phyloP scores from a whole-genome alignment of 306 rosid species.

The Hylodesmum podocarpum region DNA sequence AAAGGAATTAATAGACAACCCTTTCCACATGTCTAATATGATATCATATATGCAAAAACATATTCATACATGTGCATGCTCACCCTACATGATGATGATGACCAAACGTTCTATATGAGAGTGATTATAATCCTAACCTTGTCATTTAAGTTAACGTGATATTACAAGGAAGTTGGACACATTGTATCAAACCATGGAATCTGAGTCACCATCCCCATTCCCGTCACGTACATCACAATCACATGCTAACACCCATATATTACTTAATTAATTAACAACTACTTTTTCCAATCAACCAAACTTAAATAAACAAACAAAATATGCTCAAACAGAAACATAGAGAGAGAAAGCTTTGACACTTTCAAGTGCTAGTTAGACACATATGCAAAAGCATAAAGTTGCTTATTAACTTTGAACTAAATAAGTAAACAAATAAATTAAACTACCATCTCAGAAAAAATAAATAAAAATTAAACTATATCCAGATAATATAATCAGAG shows the following conservation, averaged over 20 bases:
- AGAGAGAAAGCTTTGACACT: background rate
- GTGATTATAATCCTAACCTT: slow-evolving; percentile 33
- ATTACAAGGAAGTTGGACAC: slow-evolving; percentile 28
- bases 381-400: slow-evolving; percentile 16
- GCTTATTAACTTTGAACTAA: background rate
- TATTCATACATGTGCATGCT: slow-evolving; percentile 37
- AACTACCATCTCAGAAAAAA: too few species aligned
- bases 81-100: slow-evolving; percentile 28
- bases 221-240: slow-evolving; percentile 29
- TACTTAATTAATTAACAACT: background rate
- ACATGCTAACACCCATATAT: slow-evolving; percentile 10
- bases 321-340: background rate
- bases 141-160: slow-evolving; percentile 29
- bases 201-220: slow-evolving; percentile 45
- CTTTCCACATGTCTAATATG: background rate
- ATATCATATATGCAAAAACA: background rate
- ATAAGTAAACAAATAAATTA: background rate
- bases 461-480: too few species aligned
- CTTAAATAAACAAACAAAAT: background rate
- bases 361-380: slow-evolving; percentile 22
- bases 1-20: background rate
- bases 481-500: background rate
- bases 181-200: slow-evolving; percentile 37
- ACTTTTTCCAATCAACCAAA: background rate
- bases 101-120: slow-evolving; percentile 29